A percentile compares a stretch with the other conserved stretches of the same genome.
These are phyloP conservation scores for Colletotrichum tofieldiae DNA, from an alignment of 2,329 filamentous ascomycete species.

Conservation along the genomic window DNA sequence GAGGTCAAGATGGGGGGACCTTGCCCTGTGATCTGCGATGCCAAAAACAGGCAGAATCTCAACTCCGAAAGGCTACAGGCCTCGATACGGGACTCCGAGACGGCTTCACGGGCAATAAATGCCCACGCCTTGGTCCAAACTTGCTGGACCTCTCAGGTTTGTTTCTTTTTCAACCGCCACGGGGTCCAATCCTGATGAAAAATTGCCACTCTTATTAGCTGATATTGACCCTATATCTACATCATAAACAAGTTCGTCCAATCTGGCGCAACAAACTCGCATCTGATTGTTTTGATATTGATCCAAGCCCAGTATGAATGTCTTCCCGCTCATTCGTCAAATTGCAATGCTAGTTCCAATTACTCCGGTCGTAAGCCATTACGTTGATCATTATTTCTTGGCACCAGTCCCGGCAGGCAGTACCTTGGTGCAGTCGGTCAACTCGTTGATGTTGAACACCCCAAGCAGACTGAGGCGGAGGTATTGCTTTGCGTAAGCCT, in stretches of 20 bases:
- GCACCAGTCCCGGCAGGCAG: conserved; percentile 52
- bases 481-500: conserved; percentile 68
- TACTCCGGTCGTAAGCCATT: neutral
- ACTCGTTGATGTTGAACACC: conserved; percentile 70
- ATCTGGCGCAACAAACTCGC: neutral
- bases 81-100: too few relatives aligned
- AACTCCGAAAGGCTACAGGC: too few relatives aligned
- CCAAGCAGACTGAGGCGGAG: conserved; percentile 69
- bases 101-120: too few relatives aligned
- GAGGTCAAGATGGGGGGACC: too few relatives aligned
- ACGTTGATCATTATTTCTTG: neutral
- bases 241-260: conserved; percentile 35
- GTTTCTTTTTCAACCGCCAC: too few relatives aligned
- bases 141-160: too few relatives aligned
- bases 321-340: neutral
- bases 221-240: conserved; percentile 22
- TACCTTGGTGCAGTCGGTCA: conserved; percentile 70
- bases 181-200: too few relatives aligned
- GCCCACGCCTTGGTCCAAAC: too few relatives aligned
- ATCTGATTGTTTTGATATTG: too few relatives aligned
- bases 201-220: too few relatives aligned
- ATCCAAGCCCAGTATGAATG: neutral
- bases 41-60: too few relatives aligned
- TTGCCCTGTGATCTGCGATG: too few relatives aligned
- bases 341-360: neutral